These are phyloP conservation scores for Venturiaceae sp. DNA, from an alignment of 2,329 filamentous ascomycete genomes.

Conservation along the genomic window DNA sequence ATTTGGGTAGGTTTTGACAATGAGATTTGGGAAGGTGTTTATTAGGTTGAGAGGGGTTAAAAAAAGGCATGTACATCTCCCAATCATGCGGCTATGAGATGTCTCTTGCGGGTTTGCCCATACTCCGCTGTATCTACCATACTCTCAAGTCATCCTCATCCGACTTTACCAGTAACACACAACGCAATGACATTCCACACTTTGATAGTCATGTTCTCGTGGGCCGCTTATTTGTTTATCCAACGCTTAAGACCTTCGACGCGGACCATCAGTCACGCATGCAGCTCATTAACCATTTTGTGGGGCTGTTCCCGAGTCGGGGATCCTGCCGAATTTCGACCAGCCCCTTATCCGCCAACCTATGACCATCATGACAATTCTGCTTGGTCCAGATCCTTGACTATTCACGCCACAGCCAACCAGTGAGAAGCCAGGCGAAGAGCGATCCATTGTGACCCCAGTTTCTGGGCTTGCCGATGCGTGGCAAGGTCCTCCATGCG, in stretches of 20 bases:
- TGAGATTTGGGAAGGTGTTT: too few relatives aligned
- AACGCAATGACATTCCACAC: neutral
- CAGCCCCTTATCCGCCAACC: neutral
- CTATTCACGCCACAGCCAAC: neutral
- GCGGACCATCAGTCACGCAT: neutral
- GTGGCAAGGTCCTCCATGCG: neutral
- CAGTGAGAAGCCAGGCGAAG: neutral
- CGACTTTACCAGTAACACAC: neutral
- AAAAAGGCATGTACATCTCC: too few relatives aligned
- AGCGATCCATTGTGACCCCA: neutral
- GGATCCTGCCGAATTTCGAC: neutral
- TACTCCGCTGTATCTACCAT: too few relatives aligned
- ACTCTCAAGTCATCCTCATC: neutral
- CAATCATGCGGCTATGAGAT: too few relatives aligned
- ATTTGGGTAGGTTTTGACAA: too few relatives aligned
- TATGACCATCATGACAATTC: neutral
- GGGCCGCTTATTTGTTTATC: neutral
- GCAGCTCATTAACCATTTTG: neutral
- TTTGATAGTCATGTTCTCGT: neutral
- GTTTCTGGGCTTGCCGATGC: neutral
- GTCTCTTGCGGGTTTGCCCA: neutral
- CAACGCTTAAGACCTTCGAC: neutral
- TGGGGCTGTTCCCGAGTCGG: neutral
- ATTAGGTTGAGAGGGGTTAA: too few relatives aligned
- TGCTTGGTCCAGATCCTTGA: neutral